A percentile compares a stretch with the other conserved stretches of the same genome.
Evolutionary conservation across 2,329 filamentous ascomycete species (phyloP).

Genomic region (Apiospora malaysiana): DNA sequence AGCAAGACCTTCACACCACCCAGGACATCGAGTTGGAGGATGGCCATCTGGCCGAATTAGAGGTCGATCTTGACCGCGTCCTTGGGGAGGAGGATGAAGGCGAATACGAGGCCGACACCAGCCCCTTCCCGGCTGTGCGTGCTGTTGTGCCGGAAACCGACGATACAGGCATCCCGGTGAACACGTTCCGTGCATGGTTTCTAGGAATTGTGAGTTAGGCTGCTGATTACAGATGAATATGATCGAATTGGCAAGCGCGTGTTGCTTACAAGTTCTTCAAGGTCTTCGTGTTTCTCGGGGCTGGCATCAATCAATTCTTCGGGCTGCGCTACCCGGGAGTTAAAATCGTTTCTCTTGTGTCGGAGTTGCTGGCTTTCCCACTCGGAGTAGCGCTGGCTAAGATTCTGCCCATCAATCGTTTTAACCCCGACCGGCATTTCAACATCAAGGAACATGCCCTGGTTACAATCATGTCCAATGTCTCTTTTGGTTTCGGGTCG

Average conservation of each 20-base stretch:
- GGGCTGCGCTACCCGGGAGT: constrained; percentile 52
- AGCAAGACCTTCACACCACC: constrained; percentile 20
- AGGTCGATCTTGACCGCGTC: constrained; percentile 39
- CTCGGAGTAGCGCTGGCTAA: constrained; percentile 47
- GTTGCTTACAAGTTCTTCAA: constrained; percentile 24
- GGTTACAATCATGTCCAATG: constrained; percentile 55
- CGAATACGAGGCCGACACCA: constrained; percentile 40
- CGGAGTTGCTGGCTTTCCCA: constrained; percentile 50
- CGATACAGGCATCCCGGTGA: constrained; percentile 44
- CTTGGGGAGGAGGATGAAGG: constrained; percentile 35
- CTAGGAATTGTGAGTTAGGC: constrained; percentile 45
- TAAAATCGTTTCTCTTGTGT: constrained; percentile 51
- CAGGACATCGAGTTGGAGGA: constrained; percentile 32
- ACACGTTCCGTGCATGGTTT: constrained; percentile 54
- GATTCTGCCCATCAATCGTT: constrained; percentile 43
- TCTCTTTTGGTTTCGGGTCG: constrained; percentile 53
- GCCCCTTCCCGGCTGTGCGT: constrained; percentile 47
- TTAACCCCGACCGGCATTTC: constrained; percentile 52
- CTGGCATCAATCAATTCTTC: constrained; percentile 55
- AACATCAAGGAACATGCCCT: constrained; percentile 53
- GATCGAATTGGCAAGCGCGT: too few relatives aligned
- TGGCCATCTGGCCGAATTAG: constrained; percentile 39
- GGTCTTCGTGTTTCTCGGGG: constrained; percentile 52
- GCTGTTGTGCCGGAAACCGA: constrained; percentile 50
- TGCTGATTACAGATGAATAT: too few relatives aligned